Base-by-base conservation (phyloP, 2,329 filamentous ascomycete species). In the Exophiala sp. region DNA sequence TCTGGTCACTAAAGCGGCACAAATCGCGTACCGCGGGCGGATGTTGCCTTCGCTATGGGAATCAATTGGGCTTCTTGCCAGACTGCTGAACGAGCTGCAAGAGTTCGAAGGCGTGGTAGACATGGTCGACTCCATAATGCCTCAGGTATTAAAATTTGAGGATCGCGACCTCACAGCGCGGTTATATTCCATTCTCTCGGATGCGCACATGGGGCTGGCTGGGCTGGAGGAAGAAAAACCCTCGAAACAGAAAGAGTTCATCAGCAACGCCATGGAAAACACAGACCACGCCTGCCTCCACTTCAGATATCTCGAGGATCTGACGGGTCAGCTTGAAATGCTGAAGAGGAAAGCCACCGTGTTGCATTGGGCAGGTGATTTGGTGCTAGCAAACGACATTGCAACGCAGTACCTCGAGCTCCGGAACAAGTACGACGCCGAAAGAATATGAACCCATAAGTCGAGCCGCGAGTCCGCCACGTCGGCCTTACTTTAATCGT, bases 301-400 rank as follows among this genome's bases (percentile, higher is more conserved):
- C 55, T 94, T 80, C 64, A 78, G 81, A 35, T 75, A 73, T 40
- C 72, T 88, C 11, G 81, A 86, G 63, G 86, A 86, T 63, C 69
- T 82, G 11, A 69, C 73, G n/a, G 81, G 81, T 46, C 83, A 87
- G 68, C 83, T 86, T 62, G 85, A 89, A 66, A 82, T 86, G 73
- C 78, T 90, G 70, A 83, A 85, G 16, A 93, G 93, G 73, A 90
- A 88, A 68, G 84, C 86, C 2, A 82, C 82, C 43, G 77, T 94
- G 43, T 85, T 87, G 73, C 81, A 83, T 65, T 70, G 84, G 40
- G 74, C 79, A 6, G 86, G 83, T 0, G 84, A 89, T 59, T 66
- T 74, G 57, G 73, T 72, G 14, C 60, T 82, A 55, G 81, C 83
- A 1, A 83, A 84, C 59, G 80, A 85, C 55, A 83, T 77, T 59